These are phyloP conservation scores for Coniochaeta ligniaria DNA, from an alignment of 2,329 filamentous ascomycete species.

Conservation along the genomic window DNA sequence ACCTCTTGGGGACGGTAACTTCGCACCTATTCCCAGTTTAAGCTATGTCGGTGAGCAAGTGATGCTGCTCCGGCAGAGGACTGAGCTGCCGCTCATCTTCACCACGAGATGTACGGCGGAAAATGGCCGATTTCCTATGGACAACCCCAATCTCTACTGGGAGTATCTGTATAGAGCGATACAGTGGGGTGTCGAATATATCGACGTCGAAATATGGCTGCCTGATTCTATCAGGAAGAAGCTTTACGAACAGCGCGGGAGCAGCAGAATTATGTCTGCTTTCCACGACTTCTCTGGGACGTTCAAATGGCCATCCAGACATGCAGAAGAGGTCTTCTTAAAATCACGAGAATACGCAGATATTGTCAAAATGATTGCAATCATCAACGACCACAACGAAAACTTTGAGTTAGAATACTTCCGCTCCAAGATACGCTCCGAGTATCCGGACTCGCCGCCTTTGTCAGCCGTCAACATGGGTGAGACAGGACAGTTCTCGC, in stretches of 20 bases:
- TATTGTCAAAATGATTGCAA: slow-evolving; percentile 86
- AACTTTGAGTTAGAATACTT: slow-evolving; percentile 91
- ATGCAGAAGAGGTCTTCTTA: slow-evolving; percentile 65
- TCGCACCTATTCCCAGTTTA: slow-evolving; percentile 64
- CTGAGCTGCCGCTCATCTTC: slow-evolving; percentile 84
- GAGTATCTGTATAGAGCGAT: slow-evolving; percentile 77
- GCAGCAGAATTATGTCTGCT: slow-evolving; percentile 82
- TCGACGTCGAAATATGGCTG: slow-evolving; percentile 83
- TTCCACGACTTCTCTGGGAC: slow-evolving; percentile 83
- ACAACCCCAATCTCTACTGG: slow-evolving; percentile 67
- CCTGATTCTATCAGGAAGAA: slow-evolving; percentile 65
- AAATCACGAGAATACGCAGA: slow-evolving; percentile 69
- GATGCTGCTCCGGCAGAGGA: slow-evolving; percentile 75
- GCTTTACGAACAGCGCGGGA: slow-evolving; percentile 64
- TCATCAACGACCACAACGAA: slow-evolving; percentile 73
- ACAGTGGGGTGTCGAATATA: slow-evolving; percentile 85
- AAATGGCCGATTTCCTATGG: slow-evolving; percentile 80
- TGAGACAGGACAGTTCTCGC: slow-evolving; percentile 75
- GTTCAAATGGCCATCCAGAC: slow-evolving; percentile 73
- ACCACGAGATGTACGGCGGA: slow-evolving; percentile 76
- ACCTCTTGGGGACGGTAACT: slow-evolving; percentile 53
- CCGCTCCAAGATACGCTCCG: slow-evolving; percentile 64
- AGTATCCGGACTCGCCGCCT: slow-evolving; percentile 62
- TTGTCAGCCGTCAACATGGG: slow-evolving; percentile 86
- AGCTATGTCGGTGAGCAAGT: slow-evolving; percentile 82